Evolutionary conservation across 225 moss, liverwort and hornwort species (phyloP).

Genomic region (Climacium dendroides): DNA sequence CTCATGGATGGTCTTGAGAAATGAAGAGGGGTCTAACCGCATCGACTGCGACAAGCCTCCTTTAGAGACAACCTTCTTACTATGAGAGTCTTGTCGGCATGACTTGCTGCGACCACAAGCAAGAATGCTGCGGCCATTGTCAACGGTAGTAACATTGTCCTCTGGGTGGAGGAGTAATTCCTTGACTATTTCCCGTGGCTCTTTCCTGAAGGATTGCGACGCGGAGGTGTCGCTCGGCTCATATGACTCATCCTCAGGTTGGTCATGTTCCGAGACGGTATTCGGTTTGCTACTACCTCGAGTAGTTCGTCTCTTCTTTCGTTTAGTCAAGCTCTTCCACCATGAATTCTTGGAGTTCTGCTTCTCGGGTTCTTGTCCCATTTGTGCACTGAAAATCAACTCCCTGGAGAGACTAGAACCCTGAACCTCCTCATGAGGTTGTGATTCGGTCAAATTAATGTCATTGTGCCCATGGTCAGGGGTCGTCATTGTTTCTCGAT

Average conservation of each 20-base stretch:
- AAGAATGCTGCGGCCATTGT: conserved; percentile 1
- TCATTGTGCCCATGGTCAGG: background rate
- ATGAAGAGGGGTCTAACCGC: background rate
- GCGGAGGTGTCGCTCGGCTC: conserved; percentile 18
- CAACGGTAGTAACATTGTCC: background rate
- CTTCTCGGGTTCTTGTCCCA: conserved; percentile 7
- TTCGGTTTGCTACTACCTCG: background rate
- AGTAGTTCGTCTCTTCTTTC: background rate
- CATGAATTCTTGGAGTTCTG: conserved; percentile 43
- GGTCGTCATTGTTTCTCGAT: background rate
- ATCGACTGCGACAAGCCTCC: conserved; percentile 1
- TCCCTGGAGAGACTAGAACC: background rate
- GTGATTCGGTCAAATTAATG: background rate
- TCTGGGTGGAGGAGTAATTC: background rate
- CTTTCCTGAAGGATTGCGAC: conserved; percentile 27
- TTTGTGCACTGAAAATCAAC: background rate
- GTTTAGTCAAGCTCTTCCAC: conserved; percentile 5
- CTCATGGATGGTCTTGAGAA: conserved; percentile 31
- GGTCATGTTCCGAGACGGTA: background rate
- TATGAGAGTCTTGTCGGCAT: background rate
- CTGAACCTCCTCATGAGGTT: background rate
- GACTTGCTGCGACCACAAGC: conserved; percentile 8
- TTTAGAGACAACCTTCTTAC: background rate
- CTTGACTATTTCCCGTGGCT: background rate
- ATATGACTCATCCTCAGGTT: background rate